phyloP scores from a whole-genome alignment of 2,329 filamentous ascomycete genomes.

The Stachybotrys elegans region DNA sequence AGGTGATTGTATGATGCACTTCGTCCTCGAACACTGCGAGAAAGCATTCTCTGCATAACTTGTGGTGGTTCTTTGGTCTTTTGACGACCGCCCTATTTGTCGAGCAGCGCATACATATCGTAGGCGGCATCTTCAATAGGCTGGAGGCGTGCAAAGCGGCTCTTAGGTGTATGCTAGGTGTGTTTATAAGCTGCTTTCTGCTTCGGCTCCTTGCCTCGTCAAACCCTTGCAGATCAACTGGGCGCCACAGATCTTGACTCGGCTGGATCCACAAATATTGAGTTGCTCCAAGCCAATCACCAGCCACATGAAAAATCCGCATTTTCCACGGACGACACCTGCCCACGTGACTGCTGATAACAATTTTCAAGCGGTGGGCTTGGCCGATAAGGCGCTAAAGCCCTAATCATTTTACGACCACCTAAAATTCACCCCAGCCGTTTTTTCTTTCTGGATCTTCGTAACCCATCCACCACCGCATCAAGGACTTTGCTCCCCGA shows the following conservation, averaged over 20 bases:
- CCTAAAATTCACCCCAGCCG: constrained; percentile 15
- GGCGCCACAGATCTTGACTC: too few relatives aligned
- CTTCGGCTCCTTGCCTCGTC: not conserved
- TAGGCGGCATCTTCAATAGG: constrained; percentile 63
- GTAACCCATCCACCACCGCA: constrained; percentile 22
- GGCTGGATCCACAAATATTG: too few relatives aligned
- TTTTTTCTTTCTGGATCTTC: constrained; percentile 20
- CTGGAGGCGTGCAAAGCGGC: not conserved
- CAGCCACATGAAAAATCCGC: too few relatives aligned
- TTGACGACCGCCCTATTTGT: constrained; percentile 80
- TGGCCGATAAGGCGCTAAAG: too few relatives aligned
- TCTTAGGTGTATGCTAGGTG: not conserved
- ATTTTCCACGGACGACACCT: too few relatives aligned
- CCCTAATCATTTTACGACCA: constrained; percentile 34
- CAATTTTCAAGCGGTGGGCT: too few relatives aligned
- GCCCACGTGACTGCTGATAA: too few relatives aligned
- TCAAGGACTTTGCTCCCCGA: constrained; percentile 28
- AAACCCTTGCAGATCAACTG: too few relatives aligned
- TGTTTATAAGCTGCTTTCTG: not conserved
- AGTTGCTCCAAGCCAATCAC: too few relatives aligned
- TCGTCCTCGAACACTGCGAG: constrained; percentile 84
- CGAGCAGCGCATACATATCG: constrained; percentile 70
- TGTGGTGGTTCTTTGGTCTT: constrained; percentile 89
- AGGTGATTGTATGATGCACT: constrained; percentile 85
- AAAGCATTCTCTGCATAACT: constrained; percentile 88